Evolutionary conservation across 163 green algal species (phyloP), one percentile per base, ranked within the genome.

Genomic region (Smithsoniella earleae): DNA sequence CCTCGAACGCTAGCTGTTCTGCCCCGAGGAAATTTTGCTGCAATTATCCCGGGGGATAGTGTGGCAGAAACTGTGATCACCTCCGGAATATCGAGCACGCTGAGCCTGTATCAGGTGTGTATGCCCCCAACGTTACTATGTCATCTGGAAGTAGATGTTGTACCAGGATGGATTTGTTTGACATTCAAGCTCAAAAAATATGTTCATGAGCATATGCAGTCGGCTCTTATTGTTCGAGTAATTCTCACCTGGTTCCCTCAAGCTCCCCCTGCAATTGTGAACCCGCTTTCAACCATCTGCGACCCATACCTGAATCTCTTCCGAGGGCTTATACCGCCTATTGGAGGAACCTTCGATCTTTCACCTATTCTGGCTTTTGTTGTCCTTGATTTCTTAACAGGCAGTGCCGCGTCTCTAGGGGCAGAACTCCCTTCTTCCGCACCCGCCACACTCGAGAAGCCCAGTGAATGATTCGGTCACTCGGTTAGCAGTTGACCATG

Each of bases 271-370:
- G 33, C 54, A 34, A 79, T 83, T 36, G 44, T 74, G 22, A 36
- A 49, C 3, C 79, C 79, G 5, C 73, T 84, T 43, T 62, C 62
- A 66, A 97, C 91, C 0, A 73, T 97, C 13, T 93, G 86, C 75
- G 91, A 97, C 78, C 93, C 92, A 4, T 97, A 97, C 84, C 83
- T 98, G 5, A 95, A 95, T 82, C 79, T 97, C 22, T 98, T 98
- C 85, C 77, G 93, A 10, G 93, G 93, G 36, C 87, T 98, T 58
- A 96, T 98, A 55, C 93, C 93, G 0, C 92, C 93, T 2, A 66
- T 98, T 2, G 92, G 91, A 16, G 91, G 91, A 27, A 92, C 83
- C 0, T 85, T 98, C 62, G 93, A 98, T 83, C 82, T 98, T 45
- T 95, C 86, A 18, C 93, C 93, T 55, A 97, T 98, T 79, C 85